Conservation (phyloP, 1,284 basidiomycete species). For the Leccinum pachyderme region DNA sequence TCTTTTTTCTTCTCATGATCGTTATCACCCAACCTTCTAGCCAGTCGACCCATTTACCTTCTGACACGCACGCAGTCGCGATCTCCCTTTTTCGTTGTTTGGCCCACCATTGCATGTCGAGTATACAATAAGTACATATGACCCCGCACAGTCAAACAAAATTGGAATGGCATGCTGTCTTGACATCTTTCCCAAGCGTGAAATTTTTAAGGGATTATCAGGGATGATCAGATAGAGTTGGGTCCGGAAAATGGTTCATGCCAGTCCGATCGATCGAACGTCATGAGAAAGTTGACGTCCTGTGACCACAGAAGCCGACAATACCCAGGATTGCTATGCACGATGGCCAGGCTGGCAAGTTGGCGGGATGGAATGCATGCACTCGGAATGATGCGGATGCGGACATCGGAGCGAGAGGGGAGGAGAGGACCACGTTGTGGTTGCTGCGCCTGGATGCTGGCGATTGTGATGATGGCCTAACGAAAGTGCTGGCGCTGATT, state of each 20-base stretch:
- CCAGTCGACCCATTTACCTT: not conserved
- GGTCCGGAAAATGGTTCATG: not conserved
- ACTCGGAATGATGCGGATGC: not conserved
- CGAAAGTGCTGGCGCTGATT: not conserved
- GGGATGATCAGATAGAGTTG: not conserved
- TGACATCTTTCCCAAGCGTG: not conserved
- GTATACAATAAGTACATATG: not conserved
- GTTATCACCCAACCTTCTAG: conserved; percentile 6
- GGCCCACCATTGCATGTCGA: not conserved
- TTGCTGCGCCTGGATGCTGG: not conserved
- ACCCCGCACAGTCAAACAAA: not conserved
- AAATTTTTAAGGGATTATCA: not conserved
- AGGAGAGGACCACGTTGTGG: not conserved
- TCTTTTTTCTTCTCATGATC: conserved; percentile 10
- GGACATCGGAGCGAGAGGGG: not conserved
- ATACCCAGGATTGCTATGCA: not conserved
- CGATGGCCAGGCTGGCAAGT: not conserved
- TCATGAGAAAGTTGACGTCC: not conserved
- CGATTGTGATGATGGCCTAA: not conserved
- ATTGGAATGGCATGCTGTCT: not conserved
- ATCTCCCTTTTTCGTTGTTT: not conserved
- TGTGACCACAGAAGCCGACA: not conserved
- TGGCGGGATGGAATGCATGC: not conserved
- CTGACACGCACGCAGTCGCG: not conserved
- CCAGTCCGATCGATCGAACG: not conserved